A percentile compares a stretch with the other conserved stretches of the same genome.
These are phyloP conservation scores for Pseudocercospora fijiensis DNA, from an alignment of 2,329 filamentous ascomycete genomes.

Conservation along the genomic window DNA sequence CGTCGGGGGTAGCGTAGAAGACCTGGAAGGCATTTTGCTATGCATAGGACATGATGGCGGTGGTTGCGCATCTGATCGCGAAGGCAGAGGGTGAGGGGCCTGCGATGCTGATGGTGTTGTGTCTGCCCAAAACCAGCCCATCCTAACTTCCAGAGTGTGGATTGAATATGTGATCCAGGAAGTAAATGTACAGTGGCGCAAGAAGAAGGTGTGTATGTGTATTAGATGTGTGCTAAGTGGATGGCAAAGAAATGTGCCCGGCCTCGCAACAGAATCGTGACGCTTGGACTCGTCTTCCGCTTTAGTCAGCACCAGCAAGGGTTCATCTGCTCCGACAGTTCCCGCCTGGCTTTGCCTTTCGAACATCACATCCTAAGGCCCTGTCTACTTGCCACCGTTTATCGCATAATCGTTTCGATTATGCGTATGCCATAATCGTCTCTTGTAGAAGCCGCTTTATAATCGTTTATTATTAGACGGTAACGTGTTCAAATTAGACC, in stretches of 20 bases:
- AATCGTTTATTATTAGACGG: too few relatives aligned
- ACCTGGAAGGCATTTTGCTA: constrained; percentile 44
- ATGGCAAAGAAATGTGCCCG: constrained; percentile 8
- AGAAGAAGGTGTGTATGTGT: background rate
- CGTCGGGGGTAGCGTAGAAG: constrained; percentile 28
- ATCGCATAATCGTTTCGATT: too few relatives aligned
- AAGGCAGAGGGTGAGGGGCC: constrained; percentile 51
- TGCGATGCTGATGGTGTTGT: constrained; percentile 41
- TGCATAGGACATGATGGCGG: constrained; percentile 72
- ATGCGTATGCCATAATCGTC: too few relatives aligned
- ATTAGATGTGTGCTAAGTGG: background rate
- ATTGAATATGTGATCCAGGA: background rate
- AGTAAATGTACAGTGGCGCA: constrained; percentile 2
- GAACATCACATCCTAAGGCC: background rate
- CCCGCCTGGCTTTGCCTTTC: background rate
- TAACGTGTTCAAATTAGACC: too few relatives aligned
- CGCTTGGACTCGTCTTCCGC: constrained; percentile 12
- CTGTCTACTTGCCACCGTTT: too few relatives aligned
- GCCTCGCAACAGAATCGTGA: constrained; percentile 8
- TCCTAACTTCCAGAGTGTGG: constrained; percentile 36
- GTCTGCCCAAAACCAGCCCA: constrained; percentile 74
- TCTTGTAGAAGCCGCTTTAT: too few relatives aligned
- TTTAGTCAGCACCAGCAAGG: background rate
- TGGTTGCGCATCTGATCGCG: constrained; percentile 49
- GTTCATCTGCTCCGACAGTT: background rate